Evolutionary conservation across 2,329 filamentous ascomycete genomes (phyloP), one percentile per base, ranked within the genome.

Genomic region (Eutypella sp.): DNA sequence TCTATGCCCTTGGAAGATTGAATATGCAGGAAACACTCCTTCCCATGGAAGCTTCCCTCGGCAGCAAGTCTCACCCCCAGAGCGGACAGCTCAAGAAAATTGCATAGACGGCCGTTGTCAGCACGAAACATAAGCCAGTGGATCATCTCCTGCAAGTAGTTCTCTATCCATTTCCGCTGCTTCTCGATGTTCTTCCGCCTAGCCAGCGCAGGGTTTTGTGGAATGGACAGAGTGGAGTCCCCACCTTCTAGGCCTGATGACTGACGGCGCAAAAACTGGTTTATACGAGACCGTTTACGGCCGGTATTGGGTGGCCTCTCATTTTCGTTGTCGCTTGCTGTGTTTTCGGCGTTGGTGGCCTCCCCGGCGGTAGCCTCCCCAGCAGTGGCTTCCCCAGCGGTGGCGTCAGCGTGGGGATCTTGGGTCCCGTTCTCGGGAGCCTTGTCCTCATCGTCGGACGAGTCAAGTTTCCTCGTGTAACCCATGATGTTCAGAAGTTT

Each of bases 11-110:
- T 95, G 15, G 87, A 85, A 5, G 89, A 95, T 58, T 95, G 88
- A 53, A 99, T 96, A 56, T 95, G 84, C 54, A 99, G 74, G 62
- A 87, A 91, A 15, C 93, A 95, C 67, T 99, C 95, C 66, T 99
- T 99, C 48, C 93, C 95, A 62, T 99, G 93, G 59, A 96, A 97
- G 57, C 91, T 95, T 23, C 90, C 91, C 67, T 99, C 95, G 0
- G 92, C 90, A 20, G 93, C 93, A 41, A 99, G 79, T 40, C 95
- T 84, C 41, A 99, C 90, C 19, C 93, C 93, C 5, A 99, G 75
- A 1, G 95, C 92, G 18, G 93, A 99, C 8, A 99, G 74, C 64
- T 99, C 93, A 2, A 99, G 73, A 64, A 99, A 99, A 53, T 95
- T 93, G 69, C 93, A 99, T 4, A 99, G 74, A 9, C 93, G 83